These are phyloP conservation scores for Dioszegia crocea DNA, from an alignment of 768 basidiomycete species.

Conservation along the genomic window DNA sequence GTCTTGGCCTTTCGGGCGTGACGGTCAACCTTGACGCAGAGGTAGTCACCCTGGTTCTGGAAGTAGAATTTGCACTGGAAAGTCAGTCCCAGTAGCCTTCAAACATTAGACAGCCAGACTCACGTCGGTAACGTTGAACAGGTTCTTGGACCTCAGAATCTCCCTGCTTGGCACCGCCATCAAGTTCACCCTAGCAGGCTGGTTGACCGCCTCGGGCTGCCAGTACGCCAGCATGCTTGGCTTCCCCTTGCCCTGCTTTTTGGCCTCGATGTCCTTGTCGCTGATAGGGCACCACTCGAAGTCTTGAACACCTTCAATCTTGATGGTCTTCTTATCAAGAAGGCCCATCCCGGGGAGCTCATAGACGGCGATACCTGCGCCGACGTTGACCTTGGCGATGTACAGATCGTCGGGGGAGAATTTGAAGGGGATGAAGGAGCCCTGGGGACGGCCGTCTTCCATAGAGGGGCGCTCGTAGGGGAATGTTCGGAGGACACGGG, in stretches of 20 bases:
- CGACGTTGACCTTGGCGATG: constrained; percentile 80
- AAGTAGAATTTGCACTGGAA: constrained; percentile 89
- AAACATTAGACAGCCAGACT: too few species aligned
- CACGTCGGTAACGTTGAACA: constrained; percentile 97
- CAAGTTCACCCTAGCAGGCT: constrained; percentile 93
- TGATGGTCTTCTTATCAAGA: constrained; percentile 92
- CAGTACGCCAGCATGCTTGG: constrained; percentile 97
- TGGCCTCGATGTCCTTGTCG: constrained; percentile 78
- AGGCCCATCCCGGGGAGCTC: constrained; percentile 91
- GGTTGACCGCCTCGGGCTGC: constrained; percentile 94
- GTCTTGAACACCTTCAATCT: constrained; percentile 94
- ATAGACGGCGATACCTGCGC: constrained; percentile 92
- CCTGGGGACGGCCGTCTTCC: constrained; percentile 55
- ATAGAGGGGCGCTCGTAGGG: constrained; percentile 52
- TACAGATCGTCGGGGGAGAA: constrained; percentile 97
- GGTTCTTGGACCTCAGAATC: constrained; percentile 85
- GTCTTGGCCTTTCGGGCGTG: constrained; percentile 76
- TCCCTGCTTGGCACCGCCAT: constrained; percentile 79
- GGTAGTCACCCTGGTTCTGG: constrained; percentile 97
- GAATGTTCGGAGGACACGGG: constrained; percentile 87
- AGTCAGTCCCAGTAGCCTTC: too few species aligned
- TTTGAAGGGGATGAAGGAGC: constrained; percentile 81
- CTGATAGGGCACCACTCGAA: constrained; percentile 97
- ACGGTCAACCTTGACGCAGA: constrained; percentile 98
- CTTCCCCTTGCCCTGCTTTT: constrained; percentile 57